Base-by-base conservation (phyloP, 2,329 filamentous ascomycete species). In the Colletotrichum orchidophilum region DNA sequence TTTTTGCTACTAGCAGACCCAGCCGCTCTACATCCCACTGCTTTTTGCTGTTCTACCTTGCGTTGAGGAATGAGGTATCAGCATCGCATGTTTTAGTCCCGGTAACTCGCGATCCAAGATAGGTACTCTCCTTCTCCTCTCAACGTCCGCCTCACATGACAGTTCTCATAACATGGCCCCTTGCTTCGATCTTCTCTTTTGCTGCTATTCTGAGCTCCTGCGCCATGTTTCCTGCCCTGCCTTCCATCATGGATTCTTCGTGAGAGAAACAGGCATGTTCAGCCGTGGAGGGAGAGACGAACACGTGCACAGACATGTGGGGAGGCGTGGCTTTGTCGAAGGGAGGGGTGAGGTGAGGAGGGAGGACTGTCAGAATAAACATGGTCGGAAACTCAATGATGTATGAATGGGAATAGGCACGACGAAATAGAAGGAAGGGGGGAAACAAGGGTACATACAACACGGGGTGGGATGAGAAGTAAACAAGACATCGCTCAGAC, bases 381-480 rank as follows among this genome's bases (percentile, higher is more conserved):
- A 57, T 58, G 60, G 63, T 52, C 27, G 21, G 21, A 33, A 26
- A 18, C 29, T 66, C 39, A 46, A n/a, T 46, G 15, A 46, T 46
- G 18, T 26, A n/a, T 35, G 29, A 61, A 42, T 66, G 35, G 27
- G 29, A 61, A 42, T 66, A 27, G 27, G 46, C 15, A 26, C 52
- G 29, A 39, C 15, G 11, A 61, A 50, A 18, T 11, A 46, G 29
- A 29, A 27, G n/a, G 39, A 66, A 58, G 24, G 42, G 35, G 49
- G 18, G 12, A 55, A 61, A 55, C 12, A 15, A 52, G 39, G 68
- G 42, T 52, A 52, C 57, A 62, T 52, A 52, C 57, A 62, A 61
- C 49, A 53, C 57, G 57, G 21, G 39, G 18, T 18, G 18, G n/a
- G 39, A 42, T 5, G 18, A n/a, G 39, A 46, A 46, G 39, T 18